Conservation (phyloP, 768 basidiomycete species). For the Lyophyllum decastes region DNA sequence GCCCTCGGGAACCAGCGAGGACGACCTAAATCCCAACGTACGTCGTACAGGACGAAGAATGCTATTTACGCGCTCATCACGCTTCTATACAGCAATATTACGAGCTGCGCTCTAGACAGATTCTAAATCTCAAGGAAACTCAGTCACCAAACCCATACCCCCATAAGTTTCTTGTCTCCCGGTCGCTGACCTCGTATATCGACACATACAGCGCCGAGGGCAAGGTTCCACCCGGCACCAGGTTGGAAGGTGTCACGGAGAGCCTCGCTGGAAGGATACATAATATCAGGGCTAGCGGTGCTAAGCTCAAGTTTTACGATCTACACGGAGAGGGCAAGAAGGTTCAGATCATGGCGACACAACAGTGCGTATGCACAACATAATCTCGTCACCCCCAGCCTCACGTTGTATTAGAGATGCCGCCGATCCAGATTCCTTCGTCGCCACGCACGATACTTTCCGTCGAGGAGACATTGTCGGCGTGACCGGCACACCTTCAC, state of each 20-base stretch:
- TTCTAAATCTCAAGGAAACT: constrained; percentile 81
- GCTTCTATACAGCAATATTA: constrained; percentile 84
- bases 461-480: constrained; percentile 97
- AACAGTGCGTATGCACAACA: constrained; percentile 56
- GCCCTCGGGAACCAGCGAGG: constrained; percentile 54
- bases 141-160: constrained; percentile 94
- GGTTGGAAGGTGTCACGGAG: constrained; percentile 58
- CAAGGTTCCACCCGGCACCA: constrained; percentile 65
- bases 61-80: constrained; percentile 3
- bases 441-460: constrained; percentile 79
- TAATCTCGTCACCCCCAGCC: not conserved
- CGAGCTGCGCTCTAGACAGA: constrained; percentile 87
- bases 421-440: constrained; percentile 62
- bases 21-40: constrained; percentile 90
- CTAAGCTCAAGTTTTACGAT: constrained; percentile 93
- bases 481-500: constrained; percentile 83
- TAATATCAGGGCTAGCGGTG: constrained; percentile 79
- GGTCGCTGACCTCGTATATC: constrained; percentile 75
- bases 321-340: constrained; percentile 89
- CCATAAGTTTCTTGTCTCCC: constrained; percentile 95
- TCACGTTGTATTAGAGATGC: constrained; percentile 52
- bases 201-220: constrained; percentile 72
- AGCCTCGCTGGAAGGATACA: constrained; percentile 89
- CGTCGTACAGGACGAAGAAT: constrained; percentile 30
- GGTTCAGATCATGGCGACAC: constrained; percentile 93